Evolutionary conservation across 352 stramenopile genomes (phyloP).

Genomic region (Pythium grandisporangium): DNA sequence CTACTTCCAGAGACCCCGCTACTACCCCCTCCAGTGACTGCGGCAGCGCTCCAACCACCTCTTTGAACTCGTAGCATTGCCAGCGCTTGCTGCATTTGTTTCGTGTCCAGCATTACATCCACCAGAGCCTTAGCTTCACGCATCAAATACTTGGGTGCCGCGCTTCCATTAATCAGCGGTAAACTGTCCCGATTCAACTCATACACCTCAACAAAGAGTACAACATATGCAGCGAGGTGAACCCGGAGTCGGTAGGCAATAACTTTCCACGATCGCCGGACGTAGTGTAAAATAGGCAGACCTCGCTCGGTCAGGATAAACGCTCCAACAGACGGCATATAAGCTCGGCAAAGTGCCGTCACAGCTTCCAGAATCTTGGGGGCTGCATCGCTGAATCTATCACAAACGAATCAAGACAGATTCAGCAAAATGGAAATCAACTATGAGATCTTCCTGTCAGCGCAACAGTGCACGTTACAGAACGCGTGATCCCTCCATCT

Average conservation of each 20-base stretch:
- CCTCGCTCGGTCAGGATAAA: slow-evolving; percentile 24
- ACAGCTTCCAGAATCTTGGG: slow-evolving; percentile 39
- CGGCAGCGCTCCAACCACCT: too few relatives aligned
- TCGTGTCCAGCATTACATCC: slow-evolving; percentile 24
- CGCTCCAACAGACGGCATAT: slow-evolving; percentile 32
- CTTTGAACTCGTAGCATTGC: slow-evolving; percentile 21
- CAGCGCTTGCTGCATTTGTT: slow-evolving; percentile 37
- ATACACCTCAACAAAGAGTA: slow-evolving; percentile 49
- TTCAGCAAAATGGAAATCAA: too few relatives aligned
- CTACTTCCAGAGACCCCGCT: neutral
- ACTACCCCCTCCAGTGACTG: too few relatives aligned
- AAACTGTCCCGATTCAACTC: slow-evolving; percentile 28
- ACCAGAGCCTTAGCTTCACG: slow-evolving; percentile 8
- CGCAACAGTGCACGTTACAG: too few relatives aligned
- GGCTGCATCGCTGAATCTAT: too few relatives aligned
- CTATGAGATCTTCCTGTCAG: too few relatives aligned
- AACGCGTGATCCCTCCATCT: too few relatives aligned
- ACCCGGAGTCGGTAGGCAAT: slow-evolving; percentile 21
- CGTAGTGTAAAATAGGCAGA: slow-evolving; percentile 43
- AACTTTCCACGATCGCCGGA: slow-evolving; percentile 46
- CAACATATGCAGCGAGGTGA: slow-evolving; percentile 42
- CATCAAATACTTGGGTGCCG: slow-evolving; percentile 21
- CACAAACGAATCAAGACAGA: too few relatives aligned
- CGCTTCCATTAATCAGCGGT: slow-evolving; percentile 22
- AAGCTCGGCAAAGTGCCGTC: slow-evolving; percentile 29